Evolutionary conservation across 164 flowering plant species (phyloP).

Genomic region (Magnolia changhungtana): DNA sequence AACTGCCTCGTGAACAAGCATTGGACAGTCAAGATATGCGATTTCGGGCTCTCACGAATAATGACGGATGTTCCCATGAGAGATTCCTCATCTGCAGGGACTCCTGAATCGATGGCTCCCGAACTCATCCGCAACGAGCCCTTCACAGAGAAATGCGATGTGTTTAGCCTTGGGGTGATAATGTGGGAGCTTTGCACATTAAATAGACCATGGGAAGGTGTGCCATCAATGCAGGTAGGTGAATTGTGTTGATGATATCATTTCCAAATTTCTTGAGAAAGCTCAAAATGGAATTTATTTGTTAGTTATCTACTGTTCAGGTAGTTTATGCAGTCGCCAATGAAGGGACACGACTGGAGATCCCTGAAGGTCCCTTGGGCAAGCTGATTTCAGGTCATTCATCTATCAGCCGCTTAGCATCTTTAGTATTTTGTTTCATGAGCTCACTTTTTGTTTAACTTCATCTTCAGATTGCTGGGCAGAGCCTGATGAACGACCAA

Average conservation of each 20-base stretch:
- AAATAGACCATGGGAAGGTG: constrained; percentile 90
- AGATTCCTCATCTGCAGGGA: constrained; percentile 82
- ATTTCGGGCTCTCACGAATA: constrained; percentile 90
- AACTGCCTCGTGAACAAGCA: constrained; percentile 95
- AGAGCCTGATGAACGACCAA: constrained; percentile 76
- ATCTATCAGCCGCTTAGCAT: not conserved
- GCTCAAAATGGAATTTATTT: not conserved
- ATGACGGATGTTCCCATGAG: constrained; percentile 56
- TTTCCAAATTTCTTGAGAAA: not conserved
- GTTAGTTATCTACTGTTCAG: constrained; percentile 31
- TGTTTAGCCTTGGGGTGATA: constrained; percentile 95
- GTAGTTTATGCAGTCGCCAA: constrained; percentile 94
- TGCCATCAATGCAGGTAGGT: constrained; percentile 68
- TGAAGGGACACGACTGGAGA: constrained; percentile 74
- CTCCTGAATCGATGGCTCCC: constrained; percentile 99
- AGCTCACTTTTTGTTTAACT: not conserved
- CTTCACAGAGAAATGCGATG: constrained; percentile 88
- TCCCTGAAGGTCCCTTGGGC: constrained; percentile 93
- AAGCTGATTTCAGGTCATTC: constrained; percentile 69
- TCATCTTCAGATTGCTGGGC: constrained; percentile 84
- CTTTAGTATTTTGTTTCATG: not conserved
- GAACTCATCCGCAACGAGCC: constrained; percentile 95
- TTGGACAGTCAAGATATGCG: constrained; percentile 86
- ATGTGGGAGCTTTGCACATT: constrained; percentile 99
- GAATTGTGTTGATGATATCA: not conserved